Evolutionary conservation across 2,329 filamentous ascomycete species (phyloP).

Genomic region (Colletotrichum spinosum): DNA sequence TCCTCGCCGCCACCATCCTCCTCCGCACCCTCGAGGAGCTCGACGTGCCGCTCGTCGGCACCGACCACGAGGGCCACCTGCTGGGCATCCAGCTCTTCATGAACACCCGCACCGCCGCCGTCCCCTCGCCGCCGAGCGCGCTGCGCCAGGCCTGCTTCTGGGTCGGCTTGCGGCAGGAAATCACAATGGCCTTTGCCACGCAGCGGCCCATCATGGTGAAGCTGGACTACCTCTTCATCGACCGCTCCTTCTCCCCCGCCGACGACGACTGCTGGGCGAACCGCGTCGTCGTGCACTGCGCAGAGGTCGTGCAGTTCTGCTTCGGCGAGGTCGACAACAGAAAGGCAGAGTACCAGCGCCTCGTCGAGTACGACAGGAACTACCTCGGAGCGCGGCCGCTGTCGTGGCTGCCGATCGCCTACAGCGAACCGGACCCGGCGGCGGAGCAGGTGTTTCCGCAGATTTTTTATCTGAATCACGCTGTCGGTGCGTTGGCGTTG

Average conservation of each 20-base stretch:
- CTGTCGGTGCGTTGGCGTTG: slow-evolving; percentile 53
- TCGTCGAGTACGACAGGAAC: slow-evolving; percentile 57
- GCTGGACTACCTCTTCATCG: slow-evolving; percentile 61
- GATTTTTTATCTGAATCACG: slow-evolving; percentile 67
- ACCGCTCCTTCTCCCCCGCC: slow-evolving; percentile 59
- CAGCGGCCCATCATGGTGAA: slow-evolving; percentile 59
- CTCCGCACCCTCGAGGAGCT: slow-evolving; percentile 68
- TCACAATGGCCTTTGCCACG: slow-evolving; percentile 66
- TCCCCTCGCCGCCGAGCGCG: slow-evolving; percentile 52
- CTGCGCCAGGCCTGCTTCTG: slow-evolving; percentile 67
- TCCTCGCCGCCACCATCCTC: slow-evolving; percentile 67
- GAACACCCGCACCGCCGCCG: slow-evolving; percentile 48
- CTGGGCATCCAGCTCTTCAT: slow-evolving; percentile 60
- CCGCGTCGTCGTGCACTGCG: slow-evolving; percentile 70
- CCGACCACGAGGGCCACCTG: slow-evolving; percentile 59
- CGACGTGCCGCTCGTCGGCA: slow-evolving; percentile 48
- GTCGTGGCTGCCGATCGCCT: slow-evolving; percentile 67
- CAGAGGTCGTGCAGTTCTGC: slow-evolving; percentile 73
- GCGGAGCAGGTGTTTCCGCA: slow-evolving; percentile 64
- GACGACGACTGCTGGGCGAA: slow-evolving; percentile 69
- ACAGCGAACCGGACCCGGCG: slow-evolving; percentile 47
- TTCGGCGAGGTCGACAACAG: slow-evolving; percentile 57
- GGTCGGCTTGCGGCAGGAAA: slow-evolving; percentile 69
- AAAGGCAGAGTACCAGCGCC: slow-evolving; percentile 52
- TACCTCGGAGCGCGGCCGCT: slow-evolving; percentile 61